Conservation (phyloP, 176 grass and related monocot species). For the Lolium multiflorum region DNA sequence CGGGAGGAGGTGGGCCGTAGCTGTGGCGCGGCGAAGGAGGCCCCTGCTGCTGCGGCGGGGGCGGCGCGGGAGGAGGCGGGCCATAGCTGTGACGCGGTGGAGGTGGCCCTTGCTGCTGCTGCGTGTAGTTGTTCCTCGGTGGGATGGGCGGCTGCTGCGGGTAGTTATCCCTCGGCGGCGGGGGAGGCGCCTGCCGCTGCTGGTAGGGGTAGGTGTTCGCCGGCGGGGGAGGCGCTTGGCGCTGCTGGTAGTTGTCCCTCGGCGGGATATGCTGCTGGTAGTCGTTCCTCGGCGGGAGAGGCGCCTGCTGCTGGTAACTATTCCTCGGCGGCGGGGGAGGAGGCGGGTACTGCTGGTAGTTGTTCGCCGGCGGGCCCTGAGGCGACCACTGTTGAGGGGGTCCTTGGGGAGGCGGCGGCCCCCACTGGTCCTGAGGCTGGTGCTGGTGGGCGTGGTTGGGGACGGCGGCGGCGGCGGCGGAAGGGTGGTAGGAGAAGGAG, state of each 20-base stretch:
- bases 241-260: conserved; percentile 11
- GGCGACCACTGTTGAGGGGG: conserved; percentile 1
- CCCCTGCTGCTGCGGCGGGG: conserved; percentile 25
- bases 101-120: conserved; percentile 17
- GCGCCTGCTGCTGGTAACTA: conserved; percentile 2
- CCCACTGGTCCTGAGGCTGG: conserved; percentile 39
- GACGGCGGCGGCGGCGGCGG: conserved; percentile 25
- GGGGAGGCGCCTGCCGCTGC: conserved; percentile 15
- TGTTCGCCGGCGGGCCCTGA: conserved; percentile 14
- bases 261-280: not conserved
- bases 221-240: not conserved
- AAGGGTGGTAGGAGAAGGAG: conserved; percentile 41
- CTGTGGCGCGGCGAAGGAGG: conserved; percentile 2
- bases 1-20: not conserved
- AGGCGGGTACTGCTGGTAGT: conserved; percentile 29
- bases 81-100: not conserved
- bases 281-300: not conserved
- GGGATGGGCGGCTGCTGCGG: not conserved
- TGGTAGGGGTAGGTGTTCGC: conserved; percentile 6
- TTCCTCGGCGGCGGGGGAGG: not conserved
- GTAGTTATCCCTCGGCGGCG: not conserved
- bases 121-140: not conserved
- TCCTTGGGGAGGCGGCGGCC: not conserved
- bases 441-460: conserved; percentile 37
- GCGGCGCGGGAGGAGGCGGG: not conserved